Evolutionary conservation across 169 alveolate genomes (phyloP).

Genomic region (Cryptosporidium viatorum): DNA sequence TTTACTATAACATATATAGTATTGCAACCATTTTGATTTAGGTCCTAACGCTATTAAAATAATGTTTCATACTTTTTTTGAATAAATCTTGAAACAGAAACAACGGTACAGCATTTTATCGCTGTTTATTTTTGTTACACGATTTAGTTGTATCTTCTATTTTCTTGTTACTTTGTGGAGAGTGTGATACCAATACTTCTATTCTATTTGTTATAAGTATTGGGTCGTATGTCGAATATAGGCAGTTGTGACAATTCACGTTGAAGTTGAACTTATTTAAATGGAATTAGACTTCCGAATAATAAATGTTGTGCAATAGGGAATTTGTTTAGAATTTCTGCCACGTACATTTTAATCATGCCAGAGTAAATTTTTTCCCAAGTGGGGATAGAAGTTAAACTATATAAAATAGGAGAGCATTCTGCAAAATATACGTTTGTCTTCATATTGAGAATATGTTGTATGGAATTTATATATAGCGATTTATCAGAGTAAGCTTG

Average conservation of each 20-base stretch:
- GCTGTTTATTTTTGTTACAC: too few species aligned
- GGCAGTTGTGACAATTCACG: background rate
- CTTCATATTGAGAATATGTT: slow-evolving; percentile 86
- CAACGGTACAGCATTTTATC: background rate
- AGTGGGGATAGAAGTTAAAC: slow-evolving; percentile 76
- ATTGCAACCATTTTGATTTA: background rate
- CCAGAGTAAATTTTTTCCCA: slow-evolving; percentile 90
- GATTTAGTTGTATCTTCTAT: background rate
- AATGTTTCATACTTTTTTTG: background rate
- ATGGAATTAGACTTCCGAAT: slow-evolving; percentile 88
- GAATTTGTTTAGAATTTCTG: slow-evolving; percentile 90
- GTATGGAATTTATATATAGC: slow-evolving; percentile 90
- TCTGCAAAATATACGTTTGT: slow-evolving; percentile 89
- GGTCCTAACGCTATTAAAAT: slow-evolving; percentile 1
- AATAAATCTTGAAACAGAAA: background rate
- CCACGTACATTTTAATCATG: slow-evolving; percentile 91
- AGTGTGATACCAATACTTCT: too few species aligned
- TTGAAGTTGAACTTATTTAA: slow-evolving; percentile 22
- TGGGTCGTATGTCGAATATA: too few species aligned
- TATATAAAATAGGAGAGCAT: slow-evolving; percentile 93
- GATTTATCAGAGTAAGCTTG: slow-evolving; percentile 82
- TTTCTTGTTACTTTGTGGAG: too few species aligned
- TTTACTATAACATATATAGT: background rate
- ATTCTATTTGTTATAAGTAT: background rate
- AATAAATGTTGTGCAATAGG: slow-evolving; percentile 92